Conservation (phyloP, 768 basidiomycete species). For the Xerocomellus chrysenteron region DNA sequence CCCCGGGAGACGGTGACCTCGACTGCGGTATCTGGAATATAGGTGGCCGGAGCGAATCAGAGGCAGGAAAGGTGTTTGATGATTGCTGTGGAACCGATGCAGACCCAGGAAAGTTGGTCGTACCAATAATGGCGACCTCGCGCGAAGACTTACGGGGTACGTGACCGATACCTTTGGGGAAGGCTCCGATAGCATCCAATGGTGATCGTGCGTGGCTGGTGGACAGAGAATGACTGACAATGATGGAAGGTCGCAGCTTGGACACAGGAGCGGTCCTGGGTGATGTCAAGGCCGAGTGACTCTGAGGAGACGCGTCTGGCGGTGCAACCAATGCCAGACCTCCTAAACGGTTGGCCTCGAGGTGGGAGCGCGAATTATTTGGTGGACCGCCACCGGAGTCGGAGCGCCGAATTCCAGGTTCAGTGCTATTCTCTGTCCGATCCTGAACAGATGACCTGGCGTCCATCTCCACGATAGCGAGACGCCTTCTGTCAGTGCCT, state of each 20-base stretch:
- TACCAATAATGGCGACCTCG: constrained; percentile 54
- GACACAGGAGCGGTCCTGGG: constrained; percentile 48
- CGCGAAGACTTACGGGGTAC: constrained; percentile 45
- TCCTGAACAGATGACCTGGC: constrained; percentile 26
- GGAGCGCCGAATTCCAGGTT: constrained; percentile 16
- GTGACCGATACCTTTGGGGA: constrained; percentile 35
- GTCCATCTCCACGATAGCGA: constrained; percentile 68
- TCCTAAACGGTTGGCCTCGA: constrained; percentile 32
- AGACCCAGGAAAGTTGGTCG: constrained; percentile 32
- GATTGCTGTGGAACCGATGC: constrained; percentile 28
- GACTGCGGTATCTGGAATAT: constrained; percentile 38
- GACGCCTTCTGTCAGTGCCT: constrained; percentile 60
- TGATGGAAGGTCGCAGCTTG: constrained; percentile 19
- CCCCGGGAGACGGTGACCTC: constrained; percentile 32
- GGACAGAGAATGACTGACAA: constrained; percentile 1
- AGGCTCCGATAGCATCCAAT: constrained; percentile 42
- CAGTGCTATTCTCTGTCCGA: constrained; percentile 24
- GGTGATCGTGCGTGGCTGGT: constrained; percentile 44
- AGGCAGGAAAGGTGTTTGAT: constrained; percentile 29
- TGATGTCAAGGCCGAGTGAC: constrained; percentile 54
- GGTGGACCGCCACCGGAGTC: constrained; percentile 30
- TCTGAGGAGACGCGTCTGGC: constrained; percentile 59
- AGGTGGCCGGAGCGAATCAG: constrained; percentile 35
- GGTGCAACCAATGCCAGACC: constrained; percentile 71
- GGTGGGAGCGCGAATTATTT: constrained; percentile 35